A percentile compares a stretch with the other conserved stretches of the same genome.
Evolutionary conservation across 352 stramenopile genomes (phyloP).

Genomic region (Phytophthora ohioensis): DNA sequence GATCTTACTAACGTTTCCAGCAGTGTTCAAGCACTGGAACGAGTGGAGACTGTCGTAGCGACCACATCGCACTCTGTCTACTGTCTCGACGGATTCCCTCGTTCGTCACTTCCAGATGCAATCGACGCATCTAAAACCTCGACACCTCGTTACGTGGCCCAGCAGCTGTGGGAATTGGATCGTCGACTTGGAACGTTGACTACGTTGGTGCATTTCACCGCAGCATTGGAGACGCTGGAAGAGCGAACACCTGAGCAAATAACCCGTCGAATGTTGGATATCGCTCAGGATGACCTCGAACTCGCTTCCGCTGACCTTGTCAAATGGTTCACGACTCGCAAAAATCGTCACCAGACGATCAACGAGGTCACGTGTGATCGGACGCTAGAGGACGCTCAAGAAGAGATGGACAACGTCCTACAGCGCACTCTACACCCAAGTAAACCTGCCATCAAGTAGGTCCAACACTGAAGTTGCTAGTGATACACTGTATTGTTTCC

Average conservation of each 20-base stretch:
- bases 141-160: constrained; percentile 48
- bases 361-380: constrained; percentile 55
- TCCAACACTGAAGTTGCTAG: constrained; percentile 15
- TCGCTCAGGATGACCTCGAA: constrained; percentile 56
- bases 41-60: constrained; percentile 37
- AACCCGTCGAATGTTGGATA: constrained; percentile 48
- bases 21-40: constrained; percentile 32
- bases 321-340: constrained; percentile 39
- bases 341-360: constrained; percentile 24
- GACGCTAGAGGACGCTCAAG: constrained; percentile 45
- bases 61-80: constrained; percentile 32
- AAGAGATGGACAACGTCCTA: constrained; percentile 47
- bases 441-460: constrained; percentile 14
- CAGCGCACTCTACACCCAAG: constrained; percentile 16
- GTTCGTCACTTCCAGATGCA: constrained; percentile 31
- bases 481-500: constrained; percentile 41
- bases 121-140: constrained; percentile 7
- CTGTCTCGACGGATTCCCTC: constrained; percentile 58
- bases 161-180: constrained; percentile 61
- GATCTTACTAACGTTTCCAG: constrained; percentile 26
- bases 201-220: constrained; percentile 48
- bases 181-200: constrained; percentile 31
- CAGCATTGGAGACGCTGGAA: constrained; percentile 54
- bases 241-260: constrained; percentile 40
- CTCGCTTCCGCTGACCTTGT: constrained; percentile 40